Base-by-base conservation (phyloP, 1,284 basidiomycete species). In the Sutorius eximius region DNA sequence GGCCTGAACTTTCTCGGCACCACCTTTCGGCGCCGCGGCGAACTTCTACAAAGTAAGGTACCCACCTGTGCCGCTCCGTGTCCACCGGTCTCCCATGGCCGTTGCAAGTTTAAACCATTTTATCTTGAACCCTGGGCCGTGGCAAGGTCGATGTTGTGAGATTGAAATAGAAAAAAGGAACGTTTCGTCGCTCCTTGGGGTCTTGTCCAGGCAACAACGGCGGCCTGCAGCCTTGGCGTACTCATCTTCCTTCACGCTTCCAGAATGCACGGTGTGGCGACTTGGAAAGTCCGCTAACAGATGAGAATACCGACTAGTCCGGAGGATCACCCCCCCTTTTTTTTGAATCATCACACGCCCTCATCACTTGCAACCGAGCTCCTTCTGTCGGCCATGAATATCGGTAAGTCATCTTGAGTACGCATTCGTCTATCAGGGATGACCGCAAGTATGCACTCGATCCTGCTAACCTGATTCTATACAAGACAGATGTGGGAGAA, bases 261-360 rank as follows among this genome's bases (percentile, higher is more conserved):
- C n/a, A 37, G 47, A 51, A 36, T n/a, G 22, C 13, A 4, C 33
- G 34, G 22, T 34, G 49, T 41, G 44, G 37, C 20, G 38, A 45
- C n/a, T 15, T 16, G 16, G 27, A 16, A 37, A 15, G 53, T 29
- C 30, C 34, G 45, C 33, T 16, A 40, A 30, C 22, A 44, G 15
- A 40, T 54, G 36, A 33, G 54, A 61, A 49, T 37, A 24, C 54
- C 53, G 42, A 43, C 22, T 1, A 43, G 16, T 16, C 20, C 49
- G 54, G 61, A 47, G 9, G 6, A 15, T 29, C 29, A 20, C 16
- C 16, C 11, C 9, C 1, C 22, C 36, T 40, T 16, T 38, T 16
- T 5, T 34, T 47, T 47, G 33, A 27, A 27, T n/a, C 40, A 37
- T 51, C 38, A 34, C n/a, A 22, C n/a, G 18, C 9, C 20, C n/a